Base-by-base conservation (phyloP, 805 yeast species). In the Sugiyamaella americana region DNA sequence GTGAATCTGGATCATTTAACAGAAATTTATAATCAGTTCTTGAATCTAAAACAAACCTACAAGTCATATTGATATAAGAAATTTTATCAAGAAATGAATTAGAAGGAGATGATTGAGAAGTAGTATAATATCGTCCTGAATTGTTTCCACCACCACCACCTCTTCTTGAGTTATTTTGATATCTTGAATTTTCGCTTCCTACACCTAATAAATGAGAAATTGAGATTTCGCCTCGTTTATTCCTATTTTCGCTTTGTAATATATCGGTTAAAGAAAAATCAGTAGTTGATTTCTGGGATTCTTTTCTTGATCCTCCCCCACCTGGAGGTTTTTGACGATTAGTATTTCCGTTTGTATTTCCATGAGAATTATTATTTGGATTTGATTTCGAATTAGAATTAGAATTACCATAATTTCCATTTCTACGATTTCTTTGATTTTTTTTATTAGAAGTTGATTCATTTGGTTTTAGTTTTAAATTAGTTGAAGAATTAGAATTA, bases 11-110 rank as follows among this genome's bases (percentile, higher is more conserved):
- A 59, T 87, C 91, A 18, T 75, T 52, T 37, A 73, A 67, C 59
- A 85, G 91, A 6, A 76, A 67, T 21, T 67, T 60, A 58, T 78
- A 83, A 39, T 75, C 74, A 35, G 73, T 70, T 36, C 79, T 61
- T 42, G 76, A 71, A 55, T 86, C 84, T n/a, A 91, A 84, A 17
- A 91, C 75, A 57, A 93, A 84, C 55, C 87, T 78, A 61, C 83
- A 89, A 61, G 84, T 83, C 18, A 88, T 91, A 60, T 91, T 93
- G 49, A 87, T 82, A 44, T 61, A 67, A 10, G 59, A 53, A 21
- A 52, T 54, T 44, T 63, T 59, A 42, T 63, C 68, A 19, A 41
- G 48, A 17, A 20, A 35, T 32, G 22, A 13, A 21, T 17, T 35
- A 8, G 32, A 26, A 26, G 8, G 32, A 8, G 32, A 26, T 8